These are phyloP conservation scores for Oryza glumipatula DNA, from an alignment of 176 grass and related monocot species.

Conservation along the genomic window DNA sequence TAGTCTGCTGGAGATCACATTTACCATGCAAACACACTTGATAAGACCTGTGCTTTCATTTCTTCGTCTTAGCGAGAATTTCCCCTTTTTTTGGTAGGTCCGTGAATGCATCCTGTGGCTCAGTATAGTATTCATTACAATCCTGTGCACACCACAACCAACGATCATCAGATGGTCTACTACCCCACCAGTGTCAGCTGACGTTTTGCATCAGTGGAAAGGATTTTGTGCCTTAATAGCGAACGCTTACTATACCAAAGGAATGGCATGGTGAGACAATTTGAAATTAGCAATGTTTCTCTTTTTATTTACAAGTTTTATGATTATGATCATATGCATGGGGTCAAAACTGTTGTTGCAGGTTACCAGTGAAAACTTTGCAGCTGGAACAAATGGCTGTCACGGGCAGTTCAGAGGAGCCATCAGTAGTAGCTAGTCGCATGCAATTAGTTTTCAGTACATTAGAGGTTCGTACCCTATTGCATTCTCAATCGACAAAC, in stretches of 20 bases:
- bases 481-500: neutral
- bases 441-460: constrained; percentile 97
- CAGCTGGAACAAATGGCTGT: constrained; percentile 95
- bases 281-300: neutral
- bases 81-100: constrained; percentile 39
- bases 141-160: constrained; percentile 90
- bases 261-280: constrained; percentile 87
- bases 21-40: constrained; percentile 19
- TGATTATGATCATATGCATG: neutral
- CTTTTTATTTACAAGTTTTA: neutral
- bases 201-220: constrained; percentile 92
- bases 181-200: constrained; percentile 71
- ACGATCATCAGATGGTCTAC: constrained; percentile 92
- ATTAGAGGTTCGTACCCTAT: constrained; percentile 66
- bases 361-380: constrained; percentile 93
- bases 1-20: constrained; percentile 12
- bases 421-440: constrained; percentile 86
- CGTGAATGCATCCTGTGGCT: constrained; percentile 92
- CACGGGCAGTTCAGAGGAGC: constrained; percentile 73
- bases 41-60: neutral
- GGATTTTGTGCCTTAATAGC: constrained; percentile 93
- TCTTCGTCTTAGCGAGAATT: neutral
- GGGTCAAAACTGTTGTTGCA: constrained; percentile 39
- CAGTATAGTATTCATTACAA: constrained; percentile 96
- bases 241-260: constrained; percentile 90